Conservation (phyloP, 805 yeast genomes). For the Saturnispora mendoncae region DNA sequence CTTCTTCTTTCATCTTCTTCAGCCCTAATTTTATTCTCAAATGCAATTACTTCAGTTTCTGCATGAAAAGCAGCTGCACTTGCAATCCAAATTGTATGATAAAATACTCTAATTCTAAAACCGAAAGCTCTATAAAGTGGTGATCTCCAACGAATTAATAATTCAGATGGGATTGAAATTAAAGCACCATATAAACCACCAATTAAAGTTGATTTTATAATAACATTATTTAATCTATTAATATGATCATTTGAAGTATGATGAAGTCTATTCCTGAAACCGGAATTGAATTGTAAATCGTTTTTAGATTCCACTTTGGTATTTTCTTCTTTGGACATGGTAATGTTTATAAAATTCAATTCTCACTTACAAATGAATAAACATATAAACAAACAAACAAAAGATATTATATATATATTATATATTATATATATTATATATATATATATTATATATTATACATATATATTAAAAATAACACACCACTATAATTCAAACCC, state of each 20-base stretch:
- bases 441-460: no score
- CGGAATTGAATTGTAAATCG: conserved; percentile 5
- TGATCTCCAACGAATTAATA: conserved; percentile 30
- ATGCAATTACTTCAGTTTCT: conserved; percentile 29
- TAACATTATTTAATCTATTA: conserved; percentile 21
- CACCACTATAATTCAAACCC: no score
- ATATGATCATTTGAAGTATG: conserved; percentile 20
- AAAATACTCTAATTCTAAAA: conserved; percentile 28
- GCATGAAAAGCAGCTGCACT: conserved; percentile 30
- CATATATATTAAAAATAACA: no score
- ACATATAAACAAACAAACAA: no score
- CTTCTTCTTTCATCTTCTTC: conserved; percentile 28
- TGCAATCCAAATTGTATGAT: conserved; percentile 31
- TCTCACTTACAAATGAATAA: no score
- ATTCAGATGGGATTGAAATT: conserved; percentile 30
- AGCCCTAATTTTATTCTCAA: conserved; percentile 24
- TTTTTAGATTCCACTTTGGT: background rate
- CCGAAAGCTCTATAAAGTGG: conserved; percentile 32
- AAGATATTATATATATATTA: no score
- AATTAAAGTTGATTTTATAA: conserved; percentile 25
- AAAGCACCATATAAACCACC: conserved; percentile 33
- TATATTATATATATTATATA: no score
- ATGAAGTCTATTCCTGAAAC: conserved; percentile 15
- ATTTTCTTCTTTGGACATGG: conserved; percentile 1
- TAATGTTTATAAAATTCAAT: no score